phyloP scores from a whole-genome alignment of 495 filamentous ascomycete genomes.

The Hypoxylon trugodes region DNA sequence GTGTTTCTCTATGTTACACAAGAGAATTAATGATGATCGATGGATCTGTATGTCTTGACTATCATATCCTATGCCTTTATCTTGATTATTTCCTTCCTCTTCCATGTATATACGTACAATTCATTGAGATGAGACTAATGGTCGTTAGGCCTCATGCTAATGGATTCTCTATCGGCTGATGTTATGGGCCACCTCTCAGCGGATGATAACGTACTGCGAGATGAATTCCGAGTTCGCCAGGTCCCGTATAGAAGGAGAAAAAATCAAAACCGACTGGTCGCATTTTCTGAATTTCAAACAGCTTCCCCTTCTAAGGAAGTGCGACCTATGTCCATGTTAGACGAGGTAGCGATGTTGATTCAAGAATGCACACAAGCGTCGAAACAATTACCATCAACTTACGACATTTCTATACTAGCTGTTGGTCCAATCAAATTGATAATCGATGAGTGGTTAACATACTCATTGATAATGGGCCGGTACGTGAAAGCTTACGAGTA shows the following conservation, averaged over 20 bases:
- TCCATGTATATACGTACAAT: no score
- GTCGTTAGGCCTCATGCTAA: constrained; percentile 8
- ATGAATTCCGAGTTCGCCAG: not conserved
- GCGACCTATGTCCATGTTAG: not conserved
- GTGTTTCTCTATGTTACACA: constrained; percentile 11
- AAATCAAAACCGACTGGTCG: not conserved
- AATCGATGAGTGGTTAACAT: constrained; percentile 14
- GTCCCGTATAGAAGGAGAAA: constrained; percentile 5
- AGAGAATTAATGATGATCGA: not conserved
- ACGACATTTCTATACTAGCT: not conserved
- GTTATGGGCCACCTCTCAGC: not conserved
- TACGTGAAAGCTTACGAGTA: constrained; percentile 13
- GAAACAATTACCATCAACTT: not conserved
- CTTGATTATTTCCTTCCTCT: not conserved
- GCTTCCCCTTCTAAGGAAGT: not conserved
- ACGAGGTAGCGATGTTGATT: not conserved
- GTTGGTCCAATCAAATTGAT: constrained; percentile 6
- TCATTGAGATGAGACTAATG: not conserved
- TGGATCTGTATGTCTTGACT: constrained; percentile 9
- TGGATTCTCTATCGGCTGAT: constrained; percentile 14
- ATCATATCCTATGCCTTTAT: not conserved
- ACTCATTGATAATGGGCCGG: constrained; percentile 12
- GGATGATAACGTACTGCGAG: not conserved
- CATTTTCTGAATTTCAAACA: not conserved
- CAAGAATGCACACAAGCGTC: not conserved